phyloP scores from a whole-genome alignment of 345 rosid species.

The Gossypium anomalum region DNA sequence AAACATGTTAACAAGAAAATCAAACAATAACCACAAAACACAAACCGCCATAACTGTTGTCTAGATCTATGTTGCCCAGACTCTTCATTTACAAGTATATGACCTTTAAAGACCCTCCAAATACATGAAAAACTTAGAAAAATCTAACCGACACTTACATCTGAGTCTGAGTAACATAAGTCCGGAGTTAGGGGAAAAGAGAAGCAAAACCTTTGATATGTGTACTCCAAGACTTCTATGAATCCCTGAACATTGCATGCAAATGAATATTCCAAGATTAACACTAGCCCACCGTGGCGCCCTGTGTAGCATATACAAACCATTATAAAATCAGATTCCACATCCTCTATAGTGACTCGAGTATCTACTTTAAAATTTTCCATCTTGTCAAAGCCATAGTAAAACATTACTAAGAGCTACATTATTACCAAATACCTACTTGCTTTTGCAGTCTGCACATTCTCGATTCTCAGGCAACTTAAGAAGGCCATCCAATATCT shows the following conservation, averaged over 20 bases:
- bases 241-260: constrained; percentile 93
- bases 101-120: too few relatives aligned
- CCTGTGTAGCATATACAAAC: constrained; percentile 41
- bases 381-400: background rate
- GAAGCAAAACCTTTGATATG: constrained; percentile 68
- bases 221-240: constrained; percentile 97
- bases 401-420: background rate
- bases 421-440: constrained; percentile 42
- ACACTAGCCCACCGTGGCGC: constrained; percentile 98
- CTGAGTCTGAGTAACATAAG: too few relatives aligned
- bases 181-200: background rate
- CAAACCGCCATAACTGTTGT: background rate
- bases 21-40: background rate
- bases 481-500: constrained; percentile 84
- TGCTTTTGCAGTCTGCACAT: constrained; percentile 96
- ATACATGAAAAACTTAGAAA: too few relatives aligned
- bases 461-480: constrained; percentile 83
- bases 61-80: background rate
- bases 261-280: constrained; percentile 92
- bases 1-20: constrained; percentile 1
- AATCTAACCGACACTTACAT: too few relatives aligned
- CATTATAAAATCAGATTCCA: constrained; percentile 6
- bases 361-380: background rate
- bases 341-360: background rate
- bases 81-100: too few relatives aligned